Conservation (phyloP, 2,329 filamentous ascomycete genomes). For the Plenodomus tracheiphilus region DNA sequence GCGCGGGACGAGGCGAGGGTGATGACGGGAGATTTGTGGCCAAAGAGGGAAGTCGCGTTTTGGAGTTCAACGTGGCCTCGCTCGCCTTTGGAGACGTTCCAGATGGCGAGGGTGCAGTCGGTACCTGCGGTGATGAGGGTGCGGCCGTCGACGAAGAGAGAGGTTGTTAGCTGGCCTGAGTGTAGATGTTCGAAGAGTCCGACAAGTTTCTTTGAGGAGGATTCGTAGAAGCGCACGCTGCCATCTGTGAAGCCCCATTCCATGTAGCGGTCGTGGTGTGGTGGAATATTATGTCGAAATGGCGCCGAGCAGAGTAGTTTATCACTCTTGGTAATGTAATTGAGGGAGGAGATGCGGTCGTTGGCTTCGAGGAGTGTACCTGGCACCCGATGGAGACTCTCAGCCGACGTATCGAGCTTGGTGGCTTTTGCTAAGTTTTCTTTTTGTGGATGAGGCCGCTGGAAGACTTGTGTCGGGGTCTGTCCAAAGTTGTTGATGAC, state of each 20-base stretch:
- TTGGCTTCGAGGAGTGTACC: slow-evolving; percentile 75
- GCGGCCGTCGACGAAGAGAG: slow-evolving; percentile 84
- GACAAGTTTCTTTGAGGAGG: slow-evolving; percentile 78
- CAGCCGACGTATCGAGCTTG: slow-evolving; percentile 76
- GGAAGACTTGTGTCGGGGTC: slow-evolving; percentile 93
- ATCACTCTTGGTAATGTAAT: slow-evolving; percentile 78
- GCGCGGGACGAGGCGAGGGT: slow-evolving; percentile 83
- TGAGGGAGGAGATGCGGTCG: slow-evolving; percentile 78
- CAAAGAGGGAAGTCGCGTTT: slow-evolving; percentile 80
- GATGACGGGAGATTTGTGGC: slow-evolving; percentile 82
- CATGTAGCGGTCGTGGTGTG: slow-evolving; percentile 84
- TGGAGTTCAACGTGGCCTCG: slow-evolving; percentile 70
- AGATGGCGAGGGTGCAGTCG: slow-evolving; percentile 88
- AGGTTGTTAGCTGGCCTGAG: slow-evolving; percentile 82
- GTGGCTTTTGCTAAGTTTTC: slow-evolving; percentile 62
- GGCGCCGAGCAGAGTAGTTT: slow-evolving; percentile 81
- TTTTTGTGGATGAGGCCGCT: slow-evolving; percentile 74
- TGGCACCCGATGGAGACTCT: slow-evolving; percentile 75
- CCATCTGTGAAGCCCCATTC: slow-evolving; percentile 97
- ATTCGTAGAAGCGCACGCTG: slow-evolving; percentile 86
- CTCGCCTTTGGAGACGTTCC: slow-evolving; percentile 71
- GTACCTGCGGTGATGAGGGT: slow-evolving; percentile 90
- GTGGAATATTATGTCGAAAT: slow-evolving; percentile 84
- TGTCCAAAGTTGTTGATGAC: slow-evolving; percentile 99
- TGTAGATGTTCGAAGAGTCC: slow-evolving; percentile 94